Evolutionary conservation across 495 filamentous ascomycete species (phyloP).

Genomic region (Aspergillus leporis): DNA sequence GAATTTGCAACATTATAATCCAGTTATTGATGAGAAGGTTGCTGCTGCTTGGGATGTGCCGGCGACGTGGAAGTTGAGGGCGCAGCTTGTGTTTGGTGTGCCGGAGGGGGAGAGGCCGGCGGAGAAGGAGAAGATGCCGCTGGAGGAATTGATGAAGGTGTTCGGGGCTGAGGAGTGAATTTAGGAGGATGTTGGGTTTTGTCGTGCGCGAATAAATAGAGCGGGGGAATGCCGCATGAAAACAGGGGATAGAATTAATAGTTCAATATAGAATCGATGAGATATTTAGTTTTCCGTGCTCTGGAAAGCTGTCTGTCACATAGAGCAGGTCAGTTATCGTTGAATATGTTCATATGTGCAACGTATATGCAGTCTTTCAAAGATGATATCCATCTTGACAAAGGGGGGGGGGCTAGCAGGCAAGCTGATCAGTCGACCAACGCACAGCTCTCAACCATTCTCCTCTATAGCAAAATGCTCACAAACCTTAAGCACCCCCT

Average conservation of each 20-base stretch:
- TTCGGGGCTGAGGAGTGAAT: conserved; percentile 17
- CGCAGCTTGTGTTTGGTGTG: conserved; percentile 55
- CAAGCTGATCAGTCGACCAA: too few relatives aligned
- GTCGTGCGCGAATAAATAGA: neutral
- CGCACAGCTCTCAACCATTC: too few relatives aligned
- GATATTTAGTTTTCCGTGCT: too few relatives aligned
- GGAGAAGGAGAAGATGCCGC: conserved; percentile 39
- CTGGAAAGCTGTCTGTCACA: too few relatives aligned
- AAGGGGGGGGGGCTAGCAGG: too few relatives aligned
- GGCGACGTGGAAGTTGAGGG: conserved; percentile 44
- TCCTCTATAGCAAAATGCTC: too few relatives aligned
- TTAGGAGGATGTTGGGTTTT: neutral
- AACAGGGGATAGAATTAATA: neutral
- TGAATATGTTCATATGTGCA: too few relatives aligned
- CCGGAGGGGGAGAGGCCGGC: conserved; percentile 29
- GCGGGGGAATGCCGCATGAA: neutral
- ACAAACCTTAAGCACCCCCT: too few relatives aligned
- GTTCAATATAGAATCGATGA: too few relatives aligned
- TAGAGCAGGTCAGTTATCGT: too few relatives aligned
- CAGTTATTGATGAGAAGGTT: conserved; percentile 46
- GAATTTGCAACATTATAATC: conserved; percentile 60
- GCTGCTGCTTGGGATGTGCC: conserved; percentile 49
- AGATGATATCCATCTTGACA: too few relatives aligned
- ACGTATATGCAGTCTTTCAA: too few relatives aligned
- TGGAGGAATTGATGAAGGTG: conserved; percentile 42